phyloP scores from a whole-genome alignment of 164 flowering plant species.

The Echeveria elegans region DNA sequence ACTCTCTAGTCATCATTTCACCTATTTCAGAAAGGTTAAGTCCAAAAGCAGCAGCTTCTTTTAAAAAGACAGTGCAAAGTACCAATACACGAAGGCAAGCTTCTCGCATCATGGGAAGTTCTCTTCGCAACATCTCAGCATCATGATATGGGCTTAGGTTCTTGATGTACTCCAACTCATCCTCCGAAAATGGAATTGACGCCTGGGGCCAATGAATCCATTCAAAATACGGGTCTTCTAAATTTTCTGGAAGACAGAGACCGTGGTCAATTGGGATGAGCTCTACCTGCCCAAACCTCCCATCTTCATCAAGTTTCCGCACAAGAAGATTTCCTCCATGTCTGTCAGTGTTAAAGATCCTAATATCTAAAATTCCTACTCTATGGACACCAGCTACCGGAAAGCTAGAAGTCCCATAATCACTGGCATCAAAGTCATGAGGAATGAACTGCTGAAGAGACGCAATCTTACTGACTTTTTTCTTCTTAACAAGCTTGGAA shows the following conservation, averaged over 20 bases:
- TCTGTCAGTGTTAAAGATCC: slow-evolving; percentile 71
- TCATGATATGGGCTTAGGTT: slow-evolving; percentile 41
- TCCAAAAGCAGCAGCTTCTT: slow-evolving; percentile 57
- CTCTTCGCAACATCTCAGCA: slow-evolving; percentile 49
- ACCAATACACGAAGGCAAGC: slow-evolving; percentile 62
- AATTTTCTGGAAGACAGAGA: slow-evolving; percentile 60
- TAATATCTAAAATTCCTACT: slow-evolving; percentile 62
- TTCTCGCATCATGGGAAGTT: slow-evolving; percentile 72
- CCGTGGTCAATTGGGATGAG: slow-evolving; percentile 79
- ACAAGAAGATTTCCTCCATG: slow-evolving; percentile 72
- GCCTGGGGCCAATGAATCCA: slow-evolving; percentile 89
- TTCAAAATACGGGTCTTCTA: slow-evolving; percentile 77
- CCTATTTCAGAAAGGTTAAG: slow-evolving; percentile 76
- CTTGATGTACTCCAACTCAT: slow-evolving; percentile 52
- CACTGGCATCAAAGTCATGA: slow-evolving; percentile 75
- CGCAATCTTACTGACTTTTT: slow-evolving; percentile 62
- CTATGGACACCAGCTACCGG: slow-evolving; percentile 68
- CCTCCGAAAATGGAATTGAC: slow-evolving; percentile 69
- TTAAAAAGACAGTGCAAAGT: slow-evolving; percentile 61
- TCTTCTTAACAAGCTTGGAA: slow-evolving; percentile 30
- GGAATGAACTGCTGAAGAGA: slow-evolving; percentile 57
- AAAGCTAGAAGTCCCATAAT: slow-evolving; percentile 70
- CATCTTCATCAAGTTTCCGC: slow-evolving; percentile 44
- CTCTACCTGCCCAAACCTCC: slow-evolving; percentile 60
- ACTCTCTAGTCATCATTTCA: slow-evolving; percentile 76